Percentiles rank a stretch among this genome's conserved stretches.
phyloP scores from a whole-genome alignment of 148 eudicot genomes.

The Beta vulgaris region DNA sequence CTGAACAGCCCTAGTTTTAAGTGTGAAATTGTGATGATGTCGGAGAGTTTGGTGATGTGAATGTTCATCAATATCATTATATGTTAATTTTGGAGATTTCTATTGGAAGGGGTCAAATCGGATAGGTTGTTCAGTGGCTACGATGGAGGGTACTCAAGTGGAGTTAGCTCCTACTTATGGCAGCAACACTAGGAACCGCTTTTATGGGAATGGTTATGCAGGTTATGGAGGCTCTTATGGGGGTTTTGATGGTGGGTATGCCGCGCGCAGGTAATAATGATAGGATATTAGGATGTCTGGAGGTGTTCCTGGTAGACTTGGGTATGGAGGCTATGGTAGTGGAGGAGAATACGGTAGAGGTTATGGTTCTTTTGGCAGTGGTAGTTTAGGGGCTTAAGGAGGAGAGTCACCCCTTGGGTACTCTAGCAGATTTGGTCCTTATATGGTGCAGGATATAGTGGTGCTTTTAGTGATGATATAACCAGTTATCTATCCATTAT shows the following conservation, averaged over 20 bases:
- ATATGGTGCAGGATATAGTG: slow-evolving; percentile 34
- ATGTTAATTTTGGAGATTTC: too few relatives aligned
- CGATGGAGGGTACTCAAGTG: slow-evolving; percentile 60
- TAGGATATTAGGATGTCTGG: slow-evolving; percentile 56
- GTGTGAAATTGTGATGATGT: too few relatives aligned
- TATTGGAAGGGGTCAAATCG: too few relatives aligned
- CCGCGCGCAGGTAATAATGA: slow-evolving; percentile 37
- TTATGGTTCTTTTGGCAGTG: slow-evolving; percentile 27
- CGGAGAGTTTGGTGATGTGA: too few relatives aligned
- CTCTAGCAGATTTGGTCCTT: slow-evolving; percentile 33
- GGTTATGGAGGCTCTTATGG: too few relatives aligned
- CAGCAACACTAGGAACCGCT: slow-evolving; percentile 42
- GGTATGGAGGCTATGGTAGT: too few relatives aligned
- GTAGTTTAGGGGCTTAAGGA: slow-evolving; percentile 29
- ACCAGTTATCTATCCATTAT: too few relatives aligned
- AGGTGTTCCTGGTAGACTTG: too few relatives aligned
- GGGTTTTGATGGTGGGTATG: slow-evolving; percentile 37
- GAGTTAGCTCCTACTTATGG: slow-evolving; percentile 45
- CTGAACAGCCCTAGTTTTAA: too few relatives aligned
- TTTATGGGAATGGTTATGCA: slow-evolving; percentile 36
- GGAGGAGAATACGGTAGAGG: slow-evolving; percentile 33
- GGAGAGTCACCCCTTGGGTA: slow-evolving; percentile 42
- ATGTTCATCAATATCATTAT: too few relatives aligned
- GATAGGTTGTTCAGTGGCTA: too few relatives aligned
- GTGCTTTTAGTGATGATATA: too few relatives aligned